Base-by-base conservation (phyloP, 306 rosid genomes). In the Boehmeria nivea region DNA sequence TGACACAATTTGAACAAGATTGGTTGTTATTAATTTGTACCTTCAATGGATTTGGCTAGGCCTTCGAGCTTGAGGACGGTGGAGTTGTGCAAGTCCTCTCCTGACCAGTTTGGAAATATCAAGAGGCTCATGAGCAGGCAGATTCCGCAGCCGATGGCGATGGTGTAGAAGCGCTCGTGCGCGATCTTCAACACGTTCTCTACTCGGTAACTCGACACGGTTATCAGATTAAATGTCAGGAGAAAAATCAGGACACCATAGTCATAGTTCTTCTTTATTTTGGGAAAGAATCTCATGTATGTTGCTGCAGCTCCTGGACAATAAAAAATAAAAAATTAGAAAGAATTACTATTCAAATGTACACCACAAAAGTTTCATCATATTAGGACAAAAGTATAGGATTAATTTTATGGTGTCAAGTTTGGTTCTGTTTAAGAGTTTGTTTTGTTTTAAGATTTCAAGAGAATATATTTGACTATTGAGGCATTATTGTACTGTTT, bases 31-130 rank as follows among this genome's bases (percentile, higher is more conserved):
- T 11, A 33, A 33, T 33, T 65, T 53, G 6, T 68, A 91, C 98
- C 96, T 81, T 87, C 93, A 21, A 91, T 84, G 44, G 98, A 81
- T 59, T 76, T 76, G 22, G 96, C 98, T 31, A 91, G 83, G 57
- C 95, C 85, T 76, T 91, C 96, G 17, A 87, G 89, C 82, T 87
- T 91, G 72, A 55, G 79, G 12, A 65, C 94, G 0, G 93, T 84
- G 59, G 82, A 78, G 65, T 75, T 69, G 27, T 91, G 96, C 12
- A 91, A 91, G 58, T 87, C 87, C 73, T 91, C 87, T 14, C 98
- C 96, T 2, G 96, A 91, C 96, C 98, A 91, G 56, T 82, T 87
- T 50, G 98, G 98, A 67, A 84, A 87, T 42, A 87, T 46, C 39
- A 91, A 27, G 28, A 91, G 72, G 64, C 93, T 87, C 95, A 87